phyloP scores from a whole-genome alignment of 2,329 filamentous ascomycete species.

The Pseudopyricularia javanii region DNA sequence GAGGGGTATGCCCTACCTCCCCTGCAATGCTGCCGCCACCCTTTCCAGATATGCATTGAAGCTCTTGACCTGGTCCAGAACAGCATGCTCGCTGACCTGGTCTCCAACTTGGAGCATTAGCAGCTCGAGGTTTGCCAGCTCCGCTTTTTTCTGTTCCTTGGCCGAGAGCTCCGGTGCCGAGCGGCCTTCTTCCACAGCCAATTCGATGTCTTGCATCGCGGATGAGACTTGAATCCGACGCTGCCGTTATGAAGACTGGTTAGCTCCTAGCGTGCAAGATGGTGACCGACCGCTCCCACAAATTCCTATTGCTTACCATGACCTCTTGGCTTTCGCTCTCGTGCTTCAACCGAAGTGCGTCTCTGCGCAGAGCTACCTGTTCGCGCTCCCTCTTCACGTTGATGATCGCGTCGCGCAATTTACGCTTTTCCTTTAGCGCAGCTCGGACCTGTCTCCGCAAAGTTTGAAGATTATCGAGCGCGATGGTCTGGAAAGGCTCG shows the following conservation, averaged over 20 bases:
- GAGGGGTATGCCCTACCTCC: slow-evolving; percentile 1
- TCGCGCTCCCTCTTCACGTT: slow-evolving; percentile 46
- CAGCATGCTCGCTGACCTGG: slow-evolving; percentile 29
- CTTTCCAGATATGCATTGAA: slow-evolving; percentile 55
- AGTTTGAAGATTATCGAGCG: slow-evolving; percentile 45
- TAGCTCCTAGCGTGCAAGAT: neutral
- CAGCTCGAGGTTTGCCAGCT: slow-evolving; percentile 45
- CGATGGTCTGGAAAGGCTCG: slow-evolving; percentile 32
- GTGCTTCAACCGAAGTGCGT: slow-evolving; percentile 47
- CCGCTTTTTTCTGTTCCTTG: slow-evolving; percentile 32
- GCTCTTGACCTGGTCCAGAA: slow-evolving; percentile 42
- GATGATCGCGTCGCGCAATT: slow-evolving; percentile 47
- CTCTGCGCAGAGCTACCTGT: slow-evolving; percentile 49
- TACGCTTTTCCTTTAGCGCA: slow-evolving; percentile 43
- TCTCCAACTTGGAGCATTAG: slow-evolving; percentile 40
- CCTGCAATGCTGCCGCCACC: slow-evolving; percentile 42
- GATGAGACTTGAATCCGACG: slow-evolving; percentile 42
- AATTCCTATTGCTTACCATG: slow-evolving; percentile 22
- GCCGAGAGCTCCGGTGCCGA: slow-evolving; percentile 32
- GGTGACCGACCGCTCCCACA: neutral
- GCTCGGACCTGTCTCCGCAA: slow-evolving; percentile 44
- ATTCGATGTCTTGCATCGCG: slow-evolving; percentile 48
- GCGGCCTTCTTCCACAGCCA: slow-evolving; percentile 31
- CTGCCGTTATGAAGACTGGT: slow-evolving; percentile 8
- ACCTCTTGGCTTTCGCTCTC: slow-evolving; percentile 39